Conservation (phyloP, 169 alveolate species). For the Eimeria zaria region DNA sequence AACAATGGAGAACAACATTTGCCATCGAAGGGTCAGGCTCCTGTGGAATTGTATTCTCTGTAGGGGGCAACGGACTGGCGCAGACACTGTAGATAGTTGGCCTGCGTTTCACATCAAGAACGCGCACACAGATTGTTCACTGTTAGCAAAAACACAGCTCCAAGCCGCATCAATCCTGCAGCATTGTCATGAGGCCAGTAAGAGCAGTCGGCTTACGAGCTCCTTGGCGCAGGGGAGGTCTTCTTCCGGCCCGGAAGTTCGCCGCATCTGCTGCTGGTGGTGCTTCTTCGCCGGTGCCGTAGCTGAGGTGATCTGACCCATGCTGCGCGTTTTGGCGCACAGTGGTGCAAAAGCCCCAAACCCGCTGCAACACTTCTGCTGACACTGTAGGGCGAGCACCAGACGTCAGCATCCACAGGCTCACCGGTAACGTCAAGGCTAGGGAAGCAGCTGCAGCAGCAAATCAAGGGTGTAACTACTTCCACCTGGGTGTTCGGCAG, state of each 20-base stretch:
- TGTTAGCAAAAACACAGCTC: neutral
- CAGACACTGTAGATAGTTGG: slow-evolving; percentile 31
- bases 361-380: neutral
- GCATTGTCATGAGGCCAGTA: neutral
- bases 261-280: slow-evolving; percentile 51
- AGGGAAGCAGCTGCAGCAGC: neutral
- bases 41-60: neutral
- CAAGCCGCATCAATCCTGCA: neutral
- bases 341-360: slow-evolving; percentile 7
- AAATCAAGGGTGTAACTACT: neutral
- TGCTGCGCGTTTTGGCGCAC: slow-evolving; percentile 19
- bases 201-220: neutral
- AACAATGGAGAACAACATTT: neutral
- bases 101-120: neutral
- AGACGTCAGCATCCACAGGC: neutral
- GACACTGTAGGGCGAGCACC: neutral
- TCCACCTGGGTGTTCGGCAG: neutral
- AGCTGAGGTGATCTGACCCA: slow-evolving; percentile 10
- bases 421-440: neutral
- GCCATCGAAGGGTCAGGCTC: neutral
- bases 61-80: slow-evolving; percentile 4
- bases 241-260: neutral
- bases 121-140: neutral
- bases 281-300: neutral
- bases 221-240: slow-evolving; percentile 20